Evolutionary conservation across 2,329 filamentous ascomycete species (phyloP), one percentile per base, ranked within the genome.

Genomic region (Byssochlamys sp.): DNA sequence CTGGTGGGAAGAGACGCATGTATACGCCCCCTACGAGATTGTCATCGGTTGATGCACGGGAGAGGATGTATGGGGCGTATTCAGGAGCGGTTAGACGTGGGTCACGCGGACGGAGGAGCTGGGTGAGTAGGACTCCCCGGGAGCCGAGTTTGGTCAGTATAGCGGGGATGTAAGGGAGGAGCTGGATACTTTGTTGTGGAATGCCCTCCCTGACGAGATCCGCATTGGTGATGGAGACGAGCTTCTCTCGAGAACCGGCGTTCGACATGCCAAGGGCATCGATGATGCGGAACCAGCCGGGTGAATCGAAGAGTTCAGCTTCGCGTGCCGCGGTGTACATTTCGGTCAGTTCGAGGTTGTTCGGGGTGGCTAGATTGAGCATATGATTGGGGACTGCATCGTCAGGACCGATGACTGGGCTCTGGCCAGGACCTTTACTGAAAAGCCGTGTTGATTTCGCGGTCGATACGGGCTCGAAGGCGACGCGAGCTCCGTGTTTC

Each of bases 391-490:
- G 75, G 78, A 92, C 59, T 81, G 73, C 66, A 33, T 69, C 62
- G 11, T 67, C 61, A 11, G 67, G 63, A 10, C 68, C 62, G 54
- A 78, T 67, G 48, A 69, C 63, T 3, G 69, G 61, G 28, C 58
- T 58, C 10, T 49, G 52, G 52, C 58, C 64, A n/a, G 58, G 57
- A 61, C 59, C 56, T 28, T 49, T 52, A 58, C 65, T 55, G 74
- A 94, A 95, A 4, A 91, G 77, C 7, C 84, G 80, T 52, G 81
- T 78, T 3, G 89, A 83, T 76, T 97, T 99, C 59, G 84, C 84
- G 1, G 82, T 84, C 1, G 90, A 95, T 5, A 97, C 94, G 1
- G 94, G 92, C 73, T 97, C 94, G 67, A 92, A 95, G 11, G 88
- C 88, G 4, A 91, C 80, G 24, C 78, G 80, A 14, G 82, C 80